Evolutionary conservation across 306 rosid species (phyloP).

Genomic region (Luffa aegyptiaca): DNA sequence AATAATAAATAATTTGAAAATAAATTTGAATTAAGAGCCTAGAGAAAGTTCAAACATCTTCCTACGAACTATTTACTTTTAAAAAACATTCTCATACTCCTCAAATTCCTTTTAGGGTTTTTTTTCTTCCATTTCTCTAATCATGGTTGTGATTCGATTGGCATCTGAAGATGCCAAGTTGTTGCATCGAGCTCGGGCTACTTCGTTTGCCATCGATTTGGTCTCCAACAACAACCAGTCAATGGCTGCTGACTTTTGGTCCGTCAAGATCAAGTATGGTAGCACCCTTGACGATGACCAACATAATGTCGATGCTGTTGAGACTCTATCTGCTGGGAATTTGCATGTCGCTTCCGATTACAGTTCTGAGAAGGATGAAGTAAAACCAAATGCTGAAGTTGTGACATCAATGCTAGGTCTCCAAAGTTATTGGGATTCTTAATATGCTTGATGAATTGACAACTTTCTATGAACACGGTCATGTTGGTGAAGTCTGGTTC

Average conservation of each 20-base stretch:
- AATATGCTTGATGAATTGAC: constrained; percentile 67
- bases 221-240: constrained; percentile 91
- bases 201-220: constrained; percentile 52
- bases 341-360: constrained; percentile 68
- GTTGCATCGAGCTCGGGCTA: constrained; percentile 44
- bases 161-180: constrained; percentile 62
- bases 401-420: constrained; percentile 74
- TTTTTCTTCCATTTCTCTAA: background rate
- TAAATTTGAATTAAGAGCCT: background rate
- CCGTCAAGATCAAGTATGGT: constrained; percentile 93
- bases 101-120: background rate
- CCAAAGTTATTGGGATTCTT: constrained; percentile 90
- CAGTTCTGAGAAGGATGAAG: constrained; percentile 94
- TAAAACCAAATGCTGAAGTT: constrained; percentile 65
- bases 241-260: constrained; percentile 91
- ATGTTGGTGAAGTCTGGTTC: constrained; percentile 91
- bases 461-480: constrained; percentile 82
- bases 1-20: background rate
- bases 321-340: constrained; percentile 70
- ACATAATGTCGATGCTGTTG: constrained; percentile 92
- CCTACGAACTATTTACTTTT: background rate
- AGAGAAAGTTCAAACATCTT: background rate
- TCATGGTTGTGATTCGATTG: constrained; percentile 79
- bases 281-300: constrained; percentile 97
- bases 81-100: background rate